phyloP scores from a whole-genome alignment of 805 yeast species.

The Saturnispora galanensis region DNA sequence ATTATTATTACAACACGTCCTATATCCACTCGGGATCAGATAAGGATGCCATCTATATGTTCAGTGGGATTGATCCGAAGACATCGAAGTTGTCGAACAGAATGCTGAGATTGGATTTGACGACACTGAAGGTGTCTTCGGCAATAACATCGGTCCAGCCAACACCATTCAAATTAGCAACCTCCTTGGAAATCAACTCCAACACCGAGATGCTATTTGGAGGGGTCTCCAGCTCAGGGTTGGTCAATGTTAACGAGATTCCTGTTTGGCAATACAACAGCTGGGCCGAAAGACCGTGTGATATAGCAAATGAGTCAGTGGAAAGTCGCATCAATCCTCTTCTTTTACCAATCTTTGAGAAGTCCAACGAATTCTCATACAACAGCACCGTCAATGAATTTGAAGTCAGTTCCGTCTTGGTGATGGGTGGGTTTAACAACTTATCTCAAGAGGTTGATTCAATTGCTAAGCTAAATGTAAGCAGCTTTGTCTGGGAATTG shows the following conservation, averaged over 20 bases:
- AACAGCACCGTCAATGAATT: constrained; percentile 25
- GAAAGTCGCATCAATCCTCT: constrained; percentile 47
- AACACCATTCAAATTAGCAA: constrained; percentile 44
- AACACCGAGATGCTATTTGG: constrained; percentile 50
- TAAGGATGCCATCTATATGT: constrained; percentile 36
- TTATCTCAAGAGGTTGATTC: constrained; percentile 1
- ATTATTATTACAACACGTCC: constrained; percentile 26
- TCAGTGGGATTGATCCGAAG: constrained; percentile 37
- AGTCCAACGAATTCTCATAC: constrained; percentile 17
- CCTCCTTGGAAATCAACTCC: constrained; percentile 33
- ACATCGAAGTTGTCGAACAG: constrained; percentile 28
- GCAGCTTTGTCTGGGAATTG: constrained; percentile 37
- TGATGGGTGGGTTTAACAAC: constrained; percentile 50
- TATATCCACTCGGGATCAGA: constrained; percentile 33
- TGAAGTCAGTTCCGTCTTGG: constrained; percentile 33
- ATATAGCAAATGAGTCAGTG: constrained; percentile 27
- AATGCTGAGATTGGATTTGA: constrained; percentile 35
- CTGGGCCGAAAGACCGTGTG: constrained; percentile 50
- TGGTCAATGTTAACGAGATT: constrained; percentile 65
- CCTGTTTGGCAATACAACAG: constrained; percentile 63
- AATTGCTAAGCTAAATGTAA: constrained; percentile 31
- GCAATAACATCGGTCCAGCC: constrained; percentile 45
- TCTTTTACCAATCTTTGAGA: constrained; percentile 42
- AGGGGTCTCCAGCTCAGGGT: constrained; percentile 51
- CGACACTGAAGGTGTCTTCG: constrained; percentile 26